Evolutionary conservation across 2,329 filamentous ascomycete genomes (phyloP).

Genomic region (Aspergillus luchuensis): DNA sequence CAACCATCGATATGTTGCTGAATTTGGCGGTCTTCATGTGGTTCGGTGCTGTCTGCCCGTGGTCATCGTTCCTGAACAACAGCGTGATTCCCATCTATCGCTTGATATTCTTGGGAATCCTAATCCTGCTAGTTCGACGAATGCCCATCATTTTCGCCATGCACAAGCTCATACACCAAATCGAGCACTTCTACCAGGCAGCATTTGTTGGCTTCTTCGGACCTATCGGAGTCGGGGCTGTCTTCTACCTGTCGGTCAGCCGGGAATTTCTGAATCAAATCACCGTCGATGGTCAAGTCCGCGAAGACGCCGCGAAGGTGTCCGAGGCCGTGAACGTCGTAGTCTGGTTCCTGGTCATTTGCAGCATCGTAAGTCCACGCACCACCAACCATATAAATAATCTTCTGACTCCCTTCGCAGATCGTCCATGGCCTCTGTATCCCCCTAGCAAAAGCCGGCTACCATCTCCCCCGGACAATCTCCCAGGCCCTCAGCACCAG

Average conservation of each 20-base stretch:
- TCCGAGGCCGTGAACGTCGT: slow-evolving; percentile 69
- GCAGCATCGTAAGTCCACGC: slow-evolving; percentile 67
- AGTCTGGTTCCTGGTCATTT: slow-evolving; percentile 83
- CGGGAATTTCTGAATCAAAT: slow-evolving; percentile 69
- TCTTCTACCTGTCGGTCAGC: slow-evolving; percentile 85
- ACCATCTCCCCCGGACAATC: slow-evolving; percentile 49
- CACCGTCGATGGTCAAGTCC: slow-evolving; percentile 60
- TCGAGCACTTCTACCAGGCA: slow-evolving; percentile 72
- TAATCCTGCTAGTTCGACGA: slow-evolving; percentile 76
- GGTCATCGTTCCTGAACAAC: slow-evolving; percentile 69
- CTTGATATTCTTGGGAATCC: slow-evolving; percentile 70
- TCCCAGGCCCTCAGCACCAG: slow-evolving; percentile 49
- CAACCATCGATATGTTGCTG: slow-evolving; percentile 91
- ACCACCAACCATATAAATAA: too few relatives aligned
- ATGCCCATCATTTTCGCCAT: slow-evolving; percentile 74
- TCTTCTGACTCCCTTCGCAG: slow-evolving; percentile 38
- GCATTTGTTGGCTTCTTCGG: slow-evolving; percentile 91
- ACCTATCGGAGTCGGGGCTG: slow-evolving; percentile 83
- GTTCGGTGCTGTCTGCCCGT: slow-evolving; percentile 85
- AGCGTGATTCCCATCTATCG: slow-evolving; percentile 71
- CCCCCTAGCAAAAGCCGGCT: slow-evolving; percentile 60
- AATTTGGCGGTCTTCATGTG: slow-evolving; percentile 88
- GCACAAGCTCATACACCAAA: slow-evolving; percentile 76
- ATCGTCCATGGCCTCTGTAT: slow-evolving; percentile 81
- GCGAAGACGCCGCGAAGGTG: slow-evolving; percentile 67